Evolutionary conservation across 2,329 filamentous ascomycete genomes (phyloP).

Genomic region (Septoria petroselini): DNA sequence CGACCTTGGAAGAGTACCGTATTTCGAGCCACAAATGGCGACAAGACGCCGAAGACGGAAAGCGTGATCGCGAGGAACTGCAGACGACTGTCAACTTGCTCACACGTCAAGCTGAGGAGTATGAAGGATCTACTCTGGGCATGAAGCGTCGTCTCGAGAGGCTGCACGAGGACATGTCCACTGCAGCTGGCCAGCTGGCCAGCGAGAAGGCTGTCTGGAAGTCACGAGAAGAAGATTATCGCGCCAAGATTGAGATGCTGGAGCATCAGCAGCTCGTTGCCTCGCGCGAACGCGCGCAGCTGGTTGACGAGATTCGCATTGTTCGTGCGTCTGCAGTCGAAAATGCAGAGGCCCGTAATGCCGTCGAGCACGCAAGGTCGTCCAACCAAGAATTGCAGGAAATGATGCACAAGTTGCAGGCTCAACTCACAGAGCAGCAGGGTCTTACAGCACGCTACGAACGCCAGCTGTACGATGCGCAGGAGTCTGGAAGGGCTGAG

Average conservation of each 20-base stretch:
- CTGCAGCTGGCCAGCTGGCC: conserved; percentile 72
- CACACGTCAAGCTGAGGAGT: conserved; percentile 76
- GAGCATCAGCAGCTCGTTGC: conserved; percentile 51
- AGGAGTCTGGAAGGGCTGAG: conserved; percentile 74
- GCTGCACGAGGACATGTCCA: conserved; percentile 82
- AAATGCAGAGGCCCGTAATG: conserved; percentile 73
- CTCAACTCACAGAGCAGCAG: conserved; percentile 70
- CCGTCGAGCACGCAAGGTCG: conserved; percentile 51
- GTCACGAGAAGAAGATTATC: conserved; percentile 61
- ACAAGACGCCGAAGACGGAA: conserved; percentile 55
- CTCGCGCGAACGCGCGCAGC: conserved; percentile 43
- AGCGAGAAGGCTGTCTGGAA: conserved; percentile 77
- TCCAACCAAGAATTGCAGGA: conserved; percentile 33
- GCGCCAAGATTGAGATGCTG: conserved; percentile 54
- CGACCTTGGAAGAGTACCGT: conserved; percentile 63
- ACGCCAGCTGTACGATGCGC: conserved; percentile 78
- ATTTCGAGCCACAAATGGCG: conserved; percentile 58
- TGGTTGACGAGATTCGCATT: conserved; percentile 48
- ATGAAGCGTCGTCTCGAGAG: conserved; percentile 82
- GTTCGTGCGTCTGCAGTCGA: conserved; percentile 63
- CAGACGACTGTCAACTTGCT: conserved; percentile 61
- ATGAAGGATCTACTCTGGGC: conserved; percentile 55
- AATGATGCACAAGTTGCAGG: conserved; percentile 36
- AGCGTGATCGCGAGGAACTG: conserved; percentile 67
- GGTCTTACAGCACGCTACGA: conserved; percentile 66